Evolutionary conservation across 2,329 filamentous ascomycete species (phyloP).

Genomic region (Ophiosphaerella herpotricha): DNA sequence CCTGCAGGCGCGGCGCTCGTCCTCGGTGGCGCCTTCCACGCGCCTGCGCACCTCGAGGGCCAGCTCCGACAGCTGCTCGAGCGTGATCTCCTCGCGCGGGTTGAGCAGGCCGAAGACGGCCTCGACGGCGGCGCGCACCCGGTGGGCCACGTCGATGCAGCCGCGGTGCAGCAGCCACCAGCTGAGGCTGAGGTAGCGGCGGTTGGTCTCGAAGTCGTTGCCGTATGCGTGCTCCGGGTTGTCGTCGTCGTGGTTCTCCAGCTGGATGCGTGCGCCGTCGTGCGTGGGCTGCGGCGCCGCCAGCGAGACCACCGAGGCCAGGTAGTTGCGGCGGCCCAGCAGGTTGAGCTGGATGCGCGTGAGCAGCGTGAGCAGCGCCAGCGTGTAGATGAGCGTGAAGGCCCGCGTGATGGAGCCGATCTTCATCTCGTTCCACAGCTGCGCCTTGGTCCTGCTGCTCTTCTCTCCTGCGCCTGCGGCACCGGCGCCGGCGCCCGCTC

Average conservation of each 20-base stretch:
- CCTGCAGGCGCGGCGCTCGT: slow-evolving; percentile 64
- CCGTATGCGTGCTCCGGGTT: slow-evolving; percentile 80
- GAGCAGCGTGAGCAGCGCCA: slow-evolving; percentile 85
- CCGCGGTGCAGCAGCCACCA: slow-evolving; percentile 97
- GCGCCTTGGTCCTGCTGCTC: slow-evolving; percentile 81
- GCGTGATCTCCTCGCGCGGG: slow-evolving; percentile 83
- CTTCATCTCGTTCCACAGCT: slow-evolving; percentile 97
- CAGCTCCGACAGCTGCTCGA: slow-evolving; percentile 78
- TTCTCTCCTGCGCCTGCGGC: slow-evolving; percentile 49
- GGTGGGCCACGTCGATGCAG: slow-evolving; percentile 79
- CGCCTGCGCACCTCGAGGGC: slow-evolving; percentile 82
- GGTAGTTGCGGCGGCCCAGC: slow-evolving; percentile 90
- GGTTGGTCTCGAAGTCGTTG: slow-evolving; percentile 94
- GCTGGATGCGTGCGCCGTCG: slow-evolving; percentile 75
- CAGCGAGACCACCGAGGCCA: slow-evolving; percentile 91
- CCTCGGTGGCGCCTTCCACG: slow-evolving; percentile 75
- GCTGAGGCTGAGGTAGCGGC: slow-evolving; percentile 92
- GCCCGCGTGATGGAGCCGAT: slow-evolving; percentile 91
- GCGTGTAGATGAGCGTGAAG: slow-evolving; percentile 89
- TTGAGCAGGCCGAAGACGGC: slow-evolving; percentile 89
- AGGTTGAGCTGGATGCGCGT: slow-evolving; percentile 96
- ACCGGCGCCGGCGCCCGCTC: slow-evolving; percentile 49
- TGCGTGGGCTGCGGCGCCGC: slow-evolving; percentile 69
- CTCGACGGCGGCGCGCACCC: slow-evolving; percentile 82
- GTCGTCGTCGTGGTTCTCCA: slow-evolving; percentile 94